Evolutionary conservation across 257 asterid genomes (phyloP), one percentile per base, ranked within the genome.

Genomic region (Jasminum sambac): DNA sequence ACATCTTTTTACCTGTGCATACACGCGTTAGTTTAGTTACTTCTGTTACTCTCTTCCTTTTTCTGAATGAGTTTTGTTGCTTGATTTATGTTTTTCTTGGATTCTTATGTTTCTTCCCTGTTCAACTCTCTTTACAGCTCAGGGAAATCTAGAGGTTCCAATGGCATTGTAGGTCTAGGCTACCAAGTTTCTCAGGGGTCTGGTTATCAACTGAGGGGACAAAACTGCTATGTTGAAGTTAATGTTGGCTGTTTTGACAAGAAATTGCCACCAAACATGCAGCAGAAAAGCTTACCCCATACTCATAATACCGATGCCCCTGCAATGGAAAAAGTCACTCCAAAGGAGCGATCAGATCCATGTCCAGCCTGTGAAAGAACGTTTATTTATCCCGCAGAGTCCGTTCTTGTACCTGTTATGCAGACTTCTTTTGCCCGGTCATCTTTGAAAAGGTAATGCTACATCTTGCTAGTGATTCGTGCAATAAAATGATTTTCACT

Each of bases 381-480:
- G 65, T 87, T 89, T 72, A 83, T 91, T 73, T 95, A 95, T 85
- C 96, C 99, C 23, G 78, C 84, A 1, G 99, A 95, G 85, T 95
- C 98, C 63, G 96, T 95, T 26, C 88, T 95, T 78, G 96, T 95
- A 69, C 99, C 99, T 10, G 90, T 91, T 78, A 85, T 91, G 90
- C 98, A 86, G 86, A 81, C 96, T 63, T 86, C 94, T 60, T 85
- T 76, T 77, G 95, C 98, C 57, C 89, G 91, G 77, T 91, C 97
- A 39, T 89, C 95, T 81, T 74, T 95, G 69, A 95, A 89, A 78
- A 91, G 99, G 99, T 94, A 89, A 48, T 67, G 11, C 59, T 65
- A 59, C 19, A 17, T 24, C 19, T 12, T n/a, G 59, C 59, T 50
- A 17, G 17, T 69, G 46, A 66, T 39, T 40, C 19, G 37, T 74